Evolutionary conservation across 2,329 filamentous ascomycete genomes (phyloP).

Genomic region (Botryotinia globosa): DNA sequence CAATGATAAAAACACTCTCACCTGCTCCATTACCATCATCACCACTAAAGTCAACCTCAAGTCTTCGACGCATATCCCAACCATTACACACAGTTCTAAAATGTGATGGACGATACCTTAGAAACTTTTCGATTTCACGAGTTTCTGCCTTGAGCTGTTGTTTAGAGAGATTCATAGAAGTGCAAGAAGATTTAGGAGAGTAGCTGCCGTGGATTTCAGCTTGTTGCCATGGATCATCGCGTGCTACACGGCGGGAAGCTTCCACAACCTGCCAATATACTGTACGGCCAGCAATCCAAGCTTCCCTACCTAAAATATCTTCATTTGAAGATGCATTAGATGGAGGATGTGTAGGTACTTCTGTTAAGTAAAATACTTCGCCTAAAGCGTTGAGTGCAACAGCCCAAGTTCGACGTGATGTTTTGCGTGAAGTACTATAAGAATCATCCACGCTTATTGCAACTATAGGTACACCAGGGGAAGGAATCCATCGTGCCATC

Average conservation of each 20-base stretch:
- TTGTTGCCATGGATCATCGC: conserved; percentile 69
- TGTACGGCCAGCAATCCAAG: conserved; percentile 78
- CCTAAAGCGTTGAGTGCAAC: conserved; percentile 90
- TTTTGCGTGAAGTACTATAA: conserved; percentile 68
- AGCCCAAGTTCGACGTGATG: conserved; percentile 77
- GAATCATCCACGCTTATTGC: conserved; percentile 79
- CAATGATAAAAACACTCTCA: conserved; percentile 72
- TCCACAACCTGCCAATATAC: conserved; percentile 81
- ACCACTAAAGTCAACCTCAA: conserved; percentile 86
- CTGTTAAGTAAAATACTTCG: conserved; percentile 81
- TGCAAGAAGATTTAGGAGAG: conserved; percentile 74
- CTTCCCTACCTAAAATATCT: conserved; percentile 60
- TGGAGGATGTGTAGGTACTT: conserved; percentile 59
- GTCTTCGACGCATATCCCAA: conserved; percentile 86
- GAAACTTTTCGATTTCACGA: conserved; percentile 74
- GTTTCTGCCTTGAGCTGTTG: conserved; percentile 75
- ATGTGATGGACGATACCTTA: conserved; percentile 69
- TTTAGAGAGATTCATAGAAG: conserved; percentile 66
- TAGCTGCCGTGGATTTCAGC: conserved; percentile 69
- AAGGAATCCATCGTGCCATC: conserved; percentile 84
- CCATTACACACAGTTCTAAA: conserved; percentile 75
- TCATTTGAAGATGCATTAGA: conserved; percentile 44
- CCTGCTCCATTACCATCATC: conserved; percentile 75
- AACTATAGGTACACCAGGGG: conserved; percentile 89
- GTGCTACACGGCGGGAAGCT: conserved; percentile 67